phyloP scores from a whole-genome alignment of 1,284 basidiomycete species.

The Caloboletus inedulis region DNA sequence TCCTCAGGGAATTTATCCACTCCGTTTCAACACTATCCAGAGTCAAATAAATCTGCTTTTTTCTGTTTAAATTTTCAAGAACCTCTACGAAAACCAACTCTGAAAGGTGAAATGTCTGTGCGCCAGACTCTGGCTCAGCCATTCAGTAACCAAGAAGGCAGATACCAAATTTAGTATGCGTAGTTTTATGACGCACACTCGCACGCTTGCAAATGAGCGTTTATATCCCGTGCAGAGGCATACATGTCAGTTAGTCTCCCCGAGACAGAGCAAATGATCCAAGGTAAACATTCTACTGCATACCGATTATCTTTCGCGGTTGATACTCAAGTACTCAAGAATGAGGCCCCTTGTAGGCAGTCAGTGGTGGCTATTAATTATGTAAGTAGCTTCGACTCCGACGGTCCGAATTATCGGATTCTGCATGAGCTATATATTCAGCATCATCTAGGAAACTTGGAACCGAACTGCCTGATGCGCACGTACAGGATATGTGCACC shows the following conservation, averaged over 20 bases:
- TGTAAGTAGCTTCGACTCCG: background rate
- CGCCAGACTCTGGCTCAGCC: background rate
- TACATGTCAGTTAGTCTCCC: background rate
- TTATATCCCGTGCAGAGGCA: background rate
- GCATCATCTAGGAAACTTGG: background rate
- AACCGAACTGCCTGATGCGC: background rate
- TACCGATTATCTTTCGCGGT: background rate
- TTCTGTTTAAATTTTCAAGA: background rate
- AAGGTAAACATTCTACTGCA: background rate
- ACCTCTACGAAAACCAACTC: background rate
- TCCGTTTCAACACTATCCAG: background rate
- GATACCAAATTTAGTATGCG: conserved; percentile 32
- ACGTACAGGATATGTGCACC: background rate
- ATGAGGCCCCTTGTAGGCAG: no score
- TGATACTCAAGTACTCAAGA: background rate
- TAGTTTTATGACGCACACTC: conserved; percentile 16
- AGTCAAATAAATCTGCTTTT: background rate
- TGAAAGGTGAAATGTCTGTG: background rate
- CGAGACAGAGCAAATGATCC: background rate
- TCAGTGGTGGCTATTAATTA: no score
- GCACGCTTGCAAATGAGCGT: background rate
- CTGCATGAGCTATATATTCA: background rate
- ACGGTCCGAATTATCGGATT: background rate
- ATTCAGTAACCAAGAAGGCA: background rate
- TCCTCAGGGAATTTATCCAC: background rate